Percentiles rank a stretch among this genome's conserved stretches.
These are phyloP conservation scores for Saccharomyces mikatae DNA, from an alignment of 805 yeast genomes.

Conservation along the genomic window DNA sequence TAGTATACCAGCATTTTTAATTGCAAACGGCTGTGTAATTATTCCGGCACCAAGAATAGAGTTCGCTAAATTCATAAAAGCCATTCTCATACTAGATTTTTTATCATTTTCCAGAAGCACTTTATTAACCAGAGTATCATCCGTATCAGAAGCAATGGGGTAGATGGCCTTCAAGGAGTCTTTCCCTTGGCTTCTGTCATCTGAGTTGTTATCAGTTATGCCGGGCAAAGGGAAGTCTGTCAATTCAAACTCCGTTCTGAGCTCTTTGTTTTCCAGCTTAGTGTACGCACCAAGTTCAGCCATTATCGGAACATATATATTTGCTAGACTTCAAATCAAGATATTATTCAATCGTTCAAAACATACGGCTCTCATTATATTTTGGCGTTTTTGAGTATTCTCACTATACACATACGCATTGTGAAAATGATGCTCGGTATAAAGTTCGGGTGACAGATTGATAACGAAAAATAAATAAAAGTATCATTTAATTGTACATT, in stretches of 20 bases:
- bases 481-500: background rate
- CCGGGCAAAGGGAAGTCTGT: background rate
- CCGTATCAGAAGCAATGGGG: background rate
- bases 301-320: background rate
- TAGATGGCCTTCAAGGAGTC: background rate
- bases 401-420: background rate
- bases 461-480: background rate
- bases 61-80: conserved; percentile 96
- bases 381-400: background rate
- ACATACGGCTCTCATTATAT: background rate
- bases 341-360: background rate
- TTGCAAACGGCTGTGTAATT: conserved; percentile 87
- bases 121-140: background rate
- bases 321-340: background rate
- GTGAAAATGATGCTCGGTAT: background rate
- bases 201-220: background rate
- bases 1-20: conserved; percentile 67
- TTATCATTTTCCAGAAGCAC: conserved; percentile 17
- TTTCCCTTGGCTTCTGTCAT: background rate
- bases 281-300: background rate
- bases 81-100: conserved; percentile 66
- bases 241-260: background rate
- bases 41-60: conserved; percentile 94
- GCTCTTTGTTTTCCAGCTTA: background rate
- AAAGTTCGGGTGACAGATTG: background rate